Conservation (phyloP, 2,329 filamentous ascomycete genomes). For the Trichoderma simmonsii region DNA sequence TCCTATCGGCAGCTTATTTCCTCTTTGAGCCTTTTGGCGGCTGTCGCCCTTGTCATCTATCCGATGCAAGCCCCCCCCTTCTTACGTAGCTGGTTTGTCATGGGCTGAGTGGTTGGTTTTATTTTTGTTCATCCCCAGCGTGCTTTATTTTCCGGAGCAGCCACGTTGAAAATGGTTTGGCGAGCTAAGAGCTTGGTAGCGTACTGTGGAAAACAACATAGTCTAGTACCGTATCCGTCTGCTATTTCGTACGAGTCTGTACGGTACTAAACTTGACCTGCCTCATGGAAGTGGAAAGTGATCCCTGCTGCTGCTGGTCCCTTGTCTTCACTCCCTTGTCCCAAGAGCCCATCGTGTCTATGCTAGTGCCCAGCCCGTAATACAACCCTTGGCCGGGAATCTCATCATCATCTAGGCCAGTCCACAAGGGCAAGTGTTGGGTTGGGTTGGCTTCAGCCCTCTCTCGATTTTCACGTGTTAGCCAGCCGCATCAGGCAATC, state of each 20-base stretch:
- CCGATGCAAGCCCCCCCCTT: neutral
- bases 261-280: neutral
- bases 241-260: neutral
- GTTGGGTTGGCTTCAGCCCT: neutral
- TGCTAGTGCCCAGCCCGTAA: neutral
- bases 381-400: neutral
- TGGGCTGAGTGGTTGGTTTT: neutral
- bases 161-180: neutral
- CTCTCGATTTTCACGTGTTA: neutral
- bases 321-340: neutral
- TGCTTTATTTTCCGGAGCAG: neutral
- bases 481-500: neutral
- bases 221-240: neutral
- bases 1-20: neutral
- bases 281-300: neutral
- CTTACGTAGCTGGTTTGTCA: neutral
- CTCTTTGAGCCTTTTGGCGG: neutral
- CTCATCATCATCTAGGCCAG: neutral
- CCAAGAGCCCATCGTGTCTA: neutral
- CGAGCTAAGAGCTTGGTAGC: neutral
- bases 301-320: neutral
- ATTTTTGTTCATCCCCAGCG: neutral
- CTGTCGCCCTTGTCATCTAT: neutral
- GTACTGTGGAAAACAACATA: neutral
- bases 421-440: neutral